phyloP scores from a whole-genome alignment of 208 protist genomes.

The Wallacemonas sp. region DNA sequence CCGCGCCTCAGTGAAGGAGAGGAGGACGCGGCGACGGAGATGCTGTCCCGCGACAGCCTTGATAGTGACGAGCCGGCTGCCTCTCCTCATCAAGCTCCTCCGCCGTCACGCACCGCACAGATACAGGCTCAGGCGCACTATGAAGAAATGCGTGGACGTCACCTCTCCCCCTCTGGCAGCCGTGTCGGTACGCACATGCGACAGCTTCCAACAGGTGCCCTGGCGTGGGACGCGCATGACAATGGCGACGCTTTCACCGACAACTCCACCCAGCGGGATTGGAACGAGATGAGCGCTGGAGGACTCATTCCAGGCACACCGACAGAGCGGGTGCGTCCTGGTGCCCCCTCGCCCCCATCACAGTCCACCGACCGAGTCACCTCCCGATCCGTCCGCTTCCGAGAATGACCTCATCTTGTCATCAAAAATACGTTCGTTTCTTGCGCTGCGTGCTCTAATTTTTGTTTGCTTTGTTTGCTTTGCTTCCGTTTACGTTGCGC shows the following conservation, averaged over 20 bases:
- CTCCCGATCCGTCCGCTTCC: constrained; percentile 5
- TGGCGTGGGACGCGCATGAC: constrained; percentile 11
- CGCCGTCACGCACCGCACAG: background rate
- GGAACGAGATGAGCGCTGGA: background rate
- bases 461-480: constrained; percentile 9
- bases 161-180: constrained; percentile 3
- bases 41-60: background rate
- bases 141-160: background rate
- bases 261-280: constrained; percentile 1
- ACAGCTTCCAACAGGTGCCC: constrained; percentile 5
- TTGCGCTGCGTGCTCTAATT: constrained; percentile 1
- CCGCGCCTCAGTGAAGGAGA: background rate
- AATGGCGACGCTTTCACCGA: constrained; percentile 8
- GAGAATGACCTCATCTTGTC: no score
- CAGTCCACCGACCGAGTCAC: background rate
- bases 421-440: no score
- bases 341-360: no score
- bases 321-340: no score
- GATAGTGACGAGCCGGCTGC: constrained; percentile 7
- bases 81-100: background rate
- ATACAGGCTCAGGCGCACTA: background rate
- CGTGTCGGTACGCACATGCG: constrained; percentile 12
- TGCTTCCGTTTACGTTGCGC: background rate
- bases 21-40: constrained; percentile 8
- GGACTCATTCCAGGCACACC: background rate